Evolutionary conservation across 2,329 filamentous ascomycete species (phyloP), one percentile per base, ranked within the genome.

Genomic region (Fusarium nurragi): DNA sequence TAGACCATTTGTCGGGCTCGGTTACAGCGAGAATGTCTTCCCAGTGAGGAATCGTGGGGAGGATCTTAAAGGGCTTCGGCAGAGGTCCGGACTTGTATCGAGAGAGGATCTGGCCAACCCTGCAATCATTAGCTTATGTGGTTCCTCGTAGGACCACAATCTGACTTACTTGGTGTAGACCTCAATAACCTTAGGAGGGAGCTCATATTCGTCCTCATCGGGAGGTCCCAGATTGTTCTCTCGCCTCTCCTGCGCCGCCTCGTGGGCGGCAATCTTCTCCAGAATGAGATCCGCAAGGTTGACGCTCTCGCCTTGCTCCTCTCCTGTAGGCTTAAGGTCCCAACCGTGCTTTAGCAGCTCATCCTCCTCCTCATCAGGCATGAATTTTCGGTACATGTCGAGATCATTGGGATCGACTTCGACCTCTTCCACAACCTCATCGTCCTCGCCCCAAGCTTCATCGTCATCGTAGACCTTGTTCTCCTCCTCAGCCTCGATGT

Each of bases 61-160:
- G 85, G 66, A 98, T 93, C 79, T 98, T 98, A 84, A 99, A 97
- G 1, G 94, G 94, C 78, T 99, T 99, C 19, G 95, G 95, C 28
- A 99, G 85, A 68, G 94, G 94, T n/a, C 95, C 95, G 14, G 91
- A 94, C 79, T 97, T 97, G 82, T 97, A 98, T 66, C 94, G 88
- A 23, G 92, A 93, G 58, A 99, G 85, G 60, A 98, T 90, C 68
- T 94, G 83, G 60, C 94, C 94, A 70, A 97, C 89, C 80, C 89
- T 93, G 36, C 0, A 16, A 8, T 16, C 8, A 44, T 72, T 62
- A 74, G 68, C 38, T 43, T 18, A 12, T 19, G 18, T 14, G 8
- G 3, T 16, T 21, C 26, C 14, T 8, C 6, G 19, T 5, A 6
- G 13, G 13, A 26, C 7, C 26, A 3, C 4, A 13, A 10, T 10